Evolutionary conservation across 192 early-diverging fungal genomes (phyloP).

Genomic region (Linnemannia exigua): DNA sequence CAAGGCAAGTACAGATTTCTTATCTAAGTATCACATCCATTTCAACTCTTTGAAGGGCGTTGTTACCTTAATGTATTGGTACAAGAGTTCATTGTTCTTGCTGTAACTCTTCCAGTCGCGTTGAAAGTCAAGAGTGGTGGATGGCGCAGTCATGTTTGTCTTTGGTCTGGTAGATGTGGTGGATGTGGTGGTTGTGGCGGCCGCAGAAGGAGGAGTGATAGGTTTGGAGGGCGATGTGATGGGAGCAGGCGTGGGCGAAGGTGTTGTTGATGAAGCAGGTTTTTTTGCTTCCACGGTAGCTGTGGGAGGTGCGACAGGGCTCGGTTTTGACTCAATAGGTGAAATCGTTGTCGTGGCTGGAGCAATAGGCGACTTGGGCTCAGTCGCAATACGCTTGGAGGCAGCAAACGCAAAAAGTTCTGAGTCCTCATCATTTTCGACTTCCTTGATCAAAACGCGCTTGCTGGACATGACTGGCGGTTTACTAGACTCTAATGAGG

Average conservation of each 20-base stretch:
- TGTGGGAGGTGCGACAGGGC: background rate
- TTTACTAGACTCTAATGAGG: background rate
- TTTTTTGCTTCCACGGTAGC: background rate
- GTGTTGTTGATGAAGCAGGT: background rate
- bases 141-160: conserved; percentile 51
- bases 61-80: conserved; percentile 73
- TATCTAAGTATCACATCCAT: background rate
- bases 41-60: no score
- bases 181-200: background rate
- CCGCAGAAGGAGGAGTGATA: background rate
- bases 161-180: no score
- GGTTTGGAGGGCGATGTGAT: background rate
- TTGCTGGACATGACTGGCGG: conserved; percentile 47
- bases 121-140: conserved; percentile 79
- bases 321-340: background rate
- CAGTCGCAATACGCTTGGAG: conserved; percentile 8
- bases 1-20: no score
- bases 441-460: conserved; percentile 69
- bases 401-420: conserved; percentile 15
- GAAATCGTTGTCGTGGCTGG: background rate
- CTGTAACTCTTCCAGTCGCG: conserved; percentile 78
- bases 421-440: conserved; percentile 58
- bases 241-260: background rate
- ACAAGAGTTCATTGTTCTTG: conserved; percentile 61
- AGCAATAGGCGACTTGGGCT: background rate